phyloP scores from a whole-genome alignment of 805 yeast species.

The Ogataea saltuana region DNA sequence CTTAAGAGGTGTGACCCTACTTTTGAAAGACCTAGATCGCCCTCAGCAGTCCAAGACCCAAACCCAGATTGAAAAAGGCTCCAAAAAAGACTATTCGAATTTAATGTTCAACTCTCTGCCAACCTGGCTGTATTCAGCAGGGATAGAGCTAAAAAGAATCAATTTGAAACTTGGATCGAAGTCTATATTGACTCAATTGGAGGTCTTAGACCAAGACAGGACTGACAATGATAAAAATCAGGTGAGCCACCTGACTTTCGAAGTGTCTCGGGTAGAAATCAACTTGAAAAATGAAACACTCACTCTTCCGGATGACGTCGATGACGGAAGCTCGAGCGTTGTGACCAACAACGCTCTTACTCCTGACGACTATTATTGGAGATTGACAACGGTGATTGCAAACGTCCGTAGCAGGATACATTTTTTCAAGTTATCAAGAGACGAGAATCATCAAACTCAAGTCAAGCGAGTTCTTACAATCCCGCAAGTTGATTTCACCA shows the following conservation, averaged over 20 bases:
- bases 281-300: slow-evolving; percentile 1
- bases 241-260: slow-evolving; percentile 2
- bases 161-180: slow-evolving; percentile 20
- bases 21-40: slow-evolving; percentile 12
- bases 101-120: background rate
- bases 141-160: slow-evolving; percentile 19
- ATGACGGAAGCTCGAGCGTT: slow-evolving; percentile 1
- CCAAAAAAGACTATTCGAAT: background rate
- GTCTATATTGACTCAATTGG: slow-evolving; percentile 22
- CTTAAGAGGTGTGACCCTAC: slow-evolving; percentile 31
- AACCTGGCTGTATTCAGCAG: slow-evolving; percentile 33
- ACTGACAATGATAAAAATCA: slow-evolving; percentile 7
- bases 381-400: background rate
- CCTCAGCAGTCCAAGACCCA: background rate
- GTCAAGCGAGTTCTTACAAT: slow-evolving; percentile 11
- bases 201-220: slow-evolving; percentile 4
- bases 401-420: background rate
- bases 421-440: background rate
- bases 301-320: background rate
- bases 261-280: slow-evolving; percentile 1
- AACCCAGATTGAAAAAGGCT: background rate
- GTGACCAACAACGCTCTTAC: background rate
- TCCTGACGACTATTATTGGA: slow-evolving; percentile 7
- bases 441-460: background rate
- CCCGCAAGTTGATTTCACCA: slow-evolving; percentile 2